Conservation (phyloP, 2,329 filamentous ascomycete species). For the Penicillium sp. region DNA sequence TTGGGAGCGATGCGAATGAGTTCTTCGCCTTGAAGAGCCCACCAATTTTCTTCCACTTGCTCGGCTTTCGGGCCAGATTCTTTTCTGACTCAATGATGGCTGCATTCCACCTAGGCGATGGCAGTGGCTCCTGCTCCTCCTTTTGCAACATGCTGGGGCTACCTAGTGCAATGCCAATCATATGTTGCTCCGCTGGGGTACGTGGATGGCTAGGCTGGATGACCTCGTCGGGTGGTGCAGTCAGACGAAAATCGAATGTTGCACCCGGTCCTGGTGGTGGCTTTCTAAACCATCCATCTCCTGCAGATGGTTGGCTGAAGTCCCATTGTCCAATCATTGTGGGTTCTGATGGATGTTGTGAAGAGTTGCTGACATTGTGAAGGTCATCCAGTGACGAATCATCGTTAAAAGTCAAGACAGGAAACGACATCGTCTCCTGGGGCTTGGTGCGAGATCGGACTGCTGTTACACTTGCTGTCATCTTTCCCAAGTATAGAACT, state of each 20-base stretch:
- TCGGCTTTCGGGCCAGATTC: slow-evolving; percentile 32
- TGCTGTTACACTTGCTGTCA: slow-evolving; percentile 31
- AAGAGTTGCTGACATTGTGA: slow-evolving; percentile 15
- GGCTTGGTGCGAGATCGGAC: slow-evolving; percentile 31
- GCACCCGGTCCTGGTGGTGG: slow-evolving; percentile 14
- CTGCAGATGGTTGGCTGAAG: slow-evolving; percentile 22
- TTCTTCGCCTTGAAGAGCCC: slow-evolving; percentile 43
- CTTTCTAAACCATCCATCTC: slow-evolving; percentile 20
- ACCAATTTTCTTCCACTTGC: slow-evolving; percentile 48
- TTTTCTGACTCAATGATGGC: slow-evolving; percentile 10
- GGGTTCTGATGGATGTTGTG: slow-evolving; percentile 11
- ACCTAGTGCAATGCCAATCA: slow-evolving; percentile 71
- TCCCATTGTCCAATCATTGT: slow-evolving; percentile 13
- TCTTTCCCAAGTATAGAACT: slow-evolving; percentile 13
- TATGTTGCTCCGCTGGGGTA: slow-evolving; percentile 39
- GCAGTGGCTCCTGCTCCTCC: slow-evolving; percentile 13
- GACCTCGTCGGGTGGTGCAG: slow-evolving; percentile 26
- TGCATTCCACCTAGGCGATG: slow-evolving; percentile 18
- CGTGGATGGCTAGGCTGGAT: slow-evolving; percentile 18
- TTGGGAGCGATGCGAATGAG: slow-evolving; percentile 20
- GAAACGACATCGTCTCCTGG: slow-evolving; percentile 30
- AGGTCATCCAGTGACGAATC: slow-evolving; percentile 33
- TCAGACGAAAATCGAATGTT: slow-evolving; percentile 34
- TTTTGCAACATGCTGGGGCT: slow-evolving; percentile 53
- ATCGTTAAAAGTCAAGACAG: slow-evolving; percentile 33